phyloP scores from a whole-genome alignment of 257 asterid genomes.

The Nicotiana otophora region DNA sequence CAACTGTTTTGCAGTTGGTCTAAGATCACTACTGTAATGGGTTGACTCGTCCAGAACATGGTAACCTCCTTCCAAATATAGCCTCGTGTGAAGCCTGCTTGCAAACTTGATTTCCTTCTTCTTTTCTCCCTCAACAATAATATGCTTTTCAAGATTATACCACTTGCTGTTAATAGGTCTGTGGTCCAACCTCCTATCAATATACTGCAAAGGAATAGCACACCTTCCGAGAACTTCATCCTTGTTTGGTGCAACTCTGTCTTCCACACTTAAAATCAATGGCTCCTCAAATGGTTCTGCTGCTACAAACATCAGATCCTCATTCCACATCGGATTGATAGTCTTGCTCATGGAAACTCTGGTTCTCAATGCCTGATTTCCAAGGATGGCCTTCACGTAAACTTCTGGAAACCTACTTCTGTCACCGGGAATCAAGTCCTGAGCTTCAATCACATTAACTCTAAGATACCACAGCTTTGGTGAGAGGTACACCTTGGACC shows the following conservation, averaged over 20 bases:
- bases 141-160: conserved; percentile 62
- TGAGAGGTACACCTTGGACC: conserved; percentile 65
- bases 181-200: conserved; percentile 56
- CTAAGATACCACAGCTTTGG: conserved; percentile 75
- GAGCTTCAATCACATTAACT: conserved; percentile 70
- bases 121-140: conserved; percentile 48
- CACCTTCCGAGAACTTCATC: conserved; percentile 66
- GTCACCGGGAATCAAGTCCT: conserved; percentile 52
- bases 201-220: conserved; percentile 44
- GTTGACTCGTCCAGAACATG: conserved; percentile 75
- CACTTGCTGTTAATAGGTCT: conserved; percentile 48
- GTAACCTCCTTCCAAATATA: conserved; percentile 72
- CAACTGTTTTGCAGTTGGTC: conserved; percentile 66
- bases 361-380: conserved; percentile 53
- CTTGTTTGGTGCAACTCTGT: conserved; percentile 60
- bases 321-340: conserved; percentile 69
- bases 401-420: conserved; percentile 56
- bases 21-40: conserved; percentile 65
- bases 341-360: conserved; percentile 53
- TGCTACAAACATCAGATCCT: conserved; percentile 77
- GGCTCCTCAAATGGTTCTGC: conserved; percentile 77
- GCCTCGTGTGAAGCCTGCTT: conserved; percentile 58
- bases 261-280: conserved; percentile 55
- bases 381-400: conserved; percentile 56
- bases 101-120: conserved; percentile 59